Conservation (phyloP, 169 alveolate genomes). For the Cryptosporidium bovis region DNA sequence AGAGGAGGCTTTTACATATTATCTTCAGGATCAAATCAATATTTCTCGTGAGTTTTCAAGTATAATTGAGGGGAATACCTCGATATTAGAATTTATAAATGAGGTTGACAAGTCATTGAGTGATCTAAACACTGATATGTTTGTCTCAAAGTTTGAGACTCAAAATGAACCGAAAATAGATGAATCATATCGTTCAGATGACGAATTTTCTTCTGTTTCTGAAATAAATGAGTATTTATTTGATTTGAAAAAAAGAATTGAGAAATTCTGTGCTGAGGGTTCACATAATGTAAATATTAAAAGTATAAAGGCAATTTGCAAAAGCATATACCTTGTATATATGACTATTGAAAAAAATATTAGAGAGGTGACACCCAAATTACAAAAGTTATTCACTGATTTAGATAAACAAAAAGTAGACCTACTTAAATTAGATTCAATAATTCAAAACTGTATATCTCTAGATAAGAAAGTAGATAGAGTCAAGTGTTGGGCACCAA, state of each 20-base stretch:
- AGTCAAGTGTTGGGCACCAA: conserved; percentile 62
- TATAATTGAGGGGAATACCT: conserved; percentile 24
- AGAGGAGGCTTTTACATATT: conserved; percentile 22
- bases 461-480: conserved; percentile 11
- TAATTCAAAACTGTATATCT: conserved; percentile 43
- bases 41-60: conserved; percentile 16
- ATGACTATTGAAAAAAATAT: conserved; percentile 3
- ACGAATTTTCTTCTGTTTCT: conserved; percentile 40
- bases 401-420: conserved; percentile 29
- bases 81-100: conserved; percentile 27
- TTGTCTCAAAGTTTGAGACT: conserved; percentile 30
- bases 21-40: conserved; percentile 19
- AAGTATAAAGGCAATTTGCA: conserved; percentile 3
- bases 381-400: conserved; percentile 40
- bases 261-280: background rate
- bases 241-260: conserved; percentile 33
- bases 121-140: conserved; percentile 32
- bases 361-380: background rate
- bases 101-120: conserved; percentile 5
- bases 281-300: background rate
- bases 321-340: background rate
- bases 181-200: conserved; percentile 16
- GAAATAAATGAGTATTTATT: conserved; percentile 20
- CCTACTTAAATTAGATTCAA: conserved; percentile 14
- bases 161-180: conserved; percentile 2